Evolutionary conservation across 805 yeast species (phyloP), one percentile per base, ranked within the genome.

Genomic region (Wickerhamomyces alni): DNA sequence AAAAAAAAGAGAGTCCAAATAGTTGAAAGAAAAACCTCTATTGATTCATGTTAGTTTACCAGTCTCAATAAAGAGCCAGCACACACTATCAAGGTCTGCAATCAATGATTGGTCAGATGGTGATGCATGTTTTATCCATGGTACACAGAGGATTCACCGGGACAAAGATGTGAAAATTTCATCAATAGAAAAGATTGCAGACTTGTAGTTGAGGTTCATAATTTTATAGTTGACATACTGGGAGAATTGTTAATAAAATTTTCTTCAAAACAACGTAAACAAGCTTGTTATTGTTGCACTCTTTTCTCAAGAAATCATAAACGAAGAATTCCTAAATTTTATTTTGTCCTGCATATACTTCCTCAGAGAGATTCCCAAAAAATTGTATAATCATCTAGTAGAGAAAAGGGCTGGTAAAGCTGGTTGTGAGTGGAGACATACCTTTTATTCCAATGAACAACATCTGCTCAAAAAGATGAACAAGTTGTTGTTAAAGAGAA

Each of bases 71-170:
- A 21, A 21, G 24, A 21, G 24, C n/a, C n/a, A n/a, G n/a, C n/a
- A n/a, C n/a, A n/a, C n/a, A n/a, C n/a, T n/a, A n/a, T n/a, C n/a
- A n/a, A n/a, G 9, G 24, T 21, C 24, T 21, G 24, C 24, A 21
- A 7, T 21, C 24, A 21, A 24, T 11, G 26, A 40, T 37, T 40
- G 41, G 52, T 86, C 95, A 87, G 95, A 83, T 87, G 96, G 96
- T 87, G 95, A 87, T 87, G 96, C 96, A 87, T 87, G 96, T 77
- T 65, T 68, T 67, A 75, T 80, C 85, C 84, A 66, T 66, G 83
- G 93, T 81, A 80, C 93, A 85, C 72, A 70, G 61, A 63, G 58
- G 48, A 39, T 53, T 73, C 77, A 64, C 77, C 76, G 73, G 69
- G 69, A 63, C 46, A 48, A 47, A 46, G 43, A 38, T 38, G 40